Conservation (phyloP, 1,284 basidiomycete species). For the Grifola frondosa region DNA sequence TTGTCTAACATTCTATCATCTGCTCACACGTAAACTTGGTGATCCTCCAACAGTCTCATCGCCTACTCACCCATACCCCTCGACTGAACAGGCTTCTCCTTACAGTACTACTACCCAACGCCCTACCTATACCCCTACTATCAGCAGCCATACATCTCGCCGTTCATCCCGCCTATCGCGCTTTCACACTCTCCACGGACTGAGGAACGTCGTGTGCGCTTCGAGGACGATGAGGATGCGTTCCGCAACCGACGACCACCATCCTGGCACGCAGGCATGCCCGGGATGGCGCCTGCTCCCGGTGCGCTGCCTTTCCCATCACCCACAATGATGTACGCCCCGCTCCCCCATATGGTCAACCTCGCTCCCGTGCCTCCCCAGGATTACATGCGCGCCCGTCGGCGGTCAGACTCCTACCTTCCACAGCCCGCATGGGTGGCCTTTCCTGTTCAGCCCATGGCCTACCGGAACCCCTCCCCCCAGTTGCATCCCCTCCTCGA, state of each 20-base stretch:
- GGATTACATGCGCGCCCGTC: conserved; percentile 22
- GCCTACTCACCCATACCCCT: too few relatives aligned
- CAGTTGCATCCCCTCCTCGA: conserved; percentile 55
- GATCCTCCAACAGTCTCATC: too few relatives aligned
- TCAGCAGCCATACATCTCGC: conserved; percentile 26
- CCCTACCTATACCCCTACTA: conserved; percentile 32
- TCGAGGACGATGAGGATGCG: conserved; percentile 25
- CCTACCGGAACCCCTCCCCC: conserved; percentile 26
- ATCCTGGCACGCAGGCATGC: conserved; percentile 30
- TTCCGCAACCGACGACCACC: conserved; percentile 27
- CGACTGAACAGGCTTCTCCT: too few relatives aligned
- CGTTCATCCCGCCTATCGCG: conserved; percentile 28
- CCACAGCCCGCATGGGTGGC: conserved; percentile 27
- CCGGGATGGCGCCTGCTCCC: conserved; percentile 22
- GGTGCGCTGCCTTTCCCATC: conserved; percentile 30
- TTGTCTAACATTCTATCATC: too few relatives aligned
- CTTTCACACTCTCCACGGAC: conserved; percentile 21
- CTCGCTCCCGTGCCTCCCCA: conserved; percentile 14
- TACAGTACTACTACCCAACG: conserved; percentile 25
- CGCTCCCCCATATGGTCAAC: conserved; percentile 24
- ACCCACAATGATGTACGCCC: conserved; percentile 26
- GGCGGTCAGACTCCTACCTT: conserved; percentile 30
- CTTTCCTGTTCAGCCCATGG: conserved; percentile 22
- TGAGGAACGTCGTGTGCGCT: conserved; percentile 25
- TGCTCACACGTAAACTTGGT: too few relatives aligned